Percentiles rank a stretch among this genome's conserved stretches.
Evolutionary conservation across 441 rosid genomes (phyloP).

Genomic region (Populus hybrid): DNA sequence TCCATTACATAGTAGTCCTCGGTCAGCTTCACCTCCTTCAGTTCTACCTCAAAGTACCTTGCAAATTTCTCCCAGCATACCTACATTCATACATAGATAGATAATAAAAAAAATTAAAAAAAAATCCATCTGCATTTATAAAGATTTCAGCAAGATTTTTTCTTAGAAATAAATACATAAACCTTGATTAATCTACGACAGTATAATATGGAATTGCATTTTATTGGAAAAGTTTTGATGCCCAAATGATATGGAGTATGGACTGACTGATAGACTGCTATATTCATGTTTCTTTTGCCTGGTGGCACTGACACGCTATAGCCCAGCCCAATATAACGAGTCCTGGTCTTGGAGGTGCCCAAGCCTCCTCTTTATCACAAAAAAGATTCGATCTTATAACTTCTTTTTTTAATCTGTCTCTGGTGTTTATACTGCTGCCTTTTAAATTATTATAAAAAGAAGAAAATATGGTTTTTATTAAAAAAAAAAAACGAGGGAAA

Average conservation of each 20-base stretch:
- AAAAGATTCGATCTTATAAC: neutral
- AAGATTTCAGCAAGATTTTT: neutral
- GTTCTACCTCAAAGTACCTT: conserved; percentile 87
- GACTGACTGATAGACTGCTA: too few relatives aligned
- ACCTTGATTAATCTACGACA: neutral
- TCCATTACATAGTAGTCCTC: conserved; percentile 95
- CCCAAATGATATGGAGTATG: too few relatives aligned
- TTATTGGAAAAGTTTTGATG: too few relatives aligned
- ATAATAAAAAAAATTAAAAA: too few relatives aligned
- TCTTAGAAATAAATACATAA: neutral
- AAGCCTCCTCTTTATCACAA: too few relatives aligned
- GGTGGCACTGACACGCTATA: too few relatives aligned
- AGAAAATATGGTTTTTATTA: neutral
- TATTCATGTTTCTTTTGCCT: too few relatives aligned
- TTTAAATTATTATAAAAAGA: too few relatives aligned
- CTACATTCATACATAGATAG: conserved; percentile 52
- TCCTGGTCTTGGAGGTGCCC: too few relatives aligned
- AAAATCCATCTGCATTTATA: neutral
- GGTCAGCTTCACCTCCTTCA: conserved; percentile 80
- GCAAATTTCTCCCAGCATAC: conserved; percentile 98
- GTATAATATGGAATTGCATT: too few relatives aligned
- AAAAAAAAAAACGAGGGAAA: neutral
- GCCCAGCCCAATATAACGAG: too few relatives aligned
- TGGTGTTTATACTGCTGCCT: neutral
- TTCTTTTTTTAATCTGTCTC: neutral